Evolutionary conservation across 306 rosid genomes (phyloP), one percentile per base, ranked within the genome.

Genomic region (Pterocarpus santalinus): DNA sequence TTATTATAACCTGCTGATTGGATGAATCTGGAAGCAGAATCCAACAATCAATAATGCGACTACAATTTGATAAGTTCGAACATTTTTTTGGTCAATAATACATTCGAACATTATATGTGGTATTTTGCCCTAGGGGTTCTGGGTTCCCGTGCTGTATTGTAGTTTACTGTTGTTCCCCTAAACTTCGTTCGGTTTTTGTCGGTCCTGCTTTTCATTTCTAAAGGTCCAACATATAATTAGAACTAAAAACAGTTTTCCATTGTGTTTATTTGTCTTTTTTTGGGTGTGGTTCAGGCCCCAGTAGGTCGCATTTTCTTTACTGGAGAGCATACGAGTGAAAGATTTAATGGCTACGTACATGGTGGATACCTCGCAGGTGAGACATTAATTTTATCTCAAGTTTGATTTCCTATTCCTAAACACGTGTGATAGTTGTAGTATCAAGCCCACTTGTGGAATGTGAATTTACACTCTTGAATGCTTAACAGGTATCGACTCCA

Each of bases 311-410:
- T 95, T 78, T 93, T 87, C 88, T 95, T 95, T 75, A 91, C 91
- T 0, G 98, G 98, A 5, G 99, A 95, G 86, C 99, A 95, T 85
- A 93, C 99, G 0, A 93, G 97, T 63, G 98, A 91, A 83, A 90
- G 77, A 78, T 95, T 88, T 77, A 95, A 84, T 17, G 99, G 99
- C 51, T 95, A 95, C 51, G 99, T 95, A 60, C 99, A 93, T 49
- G 99, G 99, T 15, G 99, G 90, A 80, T 89, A 90, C 86, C 96
- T 95, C 7, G 84, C 99, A 46, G 99, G 97, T 88, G 65, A 73
- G 74, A 69, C 67, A 43, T 12, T 55, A 22, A 47, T 14, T 41
- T 5, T 68, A 44, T 43, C 12, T 69, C n/a, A 46, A 35, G 32
- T 9, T 64, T 78, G 14, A 10, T 8, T 72, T 81, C 47, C 4